Evolutionary conservation across 169 alveolate genomes (phyloP).

Genomic region (Eimeria sp.): DNA sequence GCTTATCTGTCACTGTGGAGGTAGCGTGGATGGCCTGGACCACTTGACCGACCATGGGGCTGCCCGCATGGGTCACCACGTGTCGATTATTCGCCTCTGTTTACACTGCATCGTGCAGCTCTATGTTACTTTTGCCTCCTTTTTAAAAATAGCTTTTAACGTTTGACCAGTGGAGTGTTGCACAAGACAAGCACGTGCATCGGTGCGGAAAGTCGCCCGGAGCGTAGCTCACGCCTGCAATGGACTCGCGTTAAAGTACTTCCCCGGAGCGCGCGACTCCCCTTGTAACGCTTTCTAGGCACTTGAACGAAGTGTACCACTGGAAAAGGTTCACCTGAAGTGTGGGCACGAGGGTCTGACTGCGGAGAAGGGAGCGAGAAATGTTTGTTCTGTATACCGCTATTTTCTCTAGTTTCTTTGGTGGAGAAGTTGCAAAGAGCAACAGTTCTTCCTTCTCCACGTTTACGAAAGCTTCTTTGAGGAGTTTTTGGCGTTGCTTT

Average conservation of each 20-base stretch:
- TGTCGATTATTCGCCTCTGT: not conserved
- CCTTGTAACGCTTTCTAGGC: not conserved
- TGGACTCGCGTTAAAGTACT: not conserved
- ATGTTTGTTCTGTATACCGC: not conserved
- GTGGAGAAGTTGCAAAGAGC: not conserved
- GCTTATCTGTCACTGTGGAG: not conserved
- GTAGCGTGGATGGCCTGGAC: constrained; percentile 36
- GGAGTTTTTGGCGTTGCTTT: not conserved
- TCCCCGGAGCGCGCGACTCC: not conserved
- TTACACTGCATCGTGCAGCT: not conserved
- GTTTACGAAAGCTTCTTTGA: not conserved
- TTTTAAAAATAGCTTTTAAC: not conserved
- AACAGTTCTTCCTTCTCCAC: not conserved
- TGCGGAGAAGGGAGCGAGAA: not conserved
- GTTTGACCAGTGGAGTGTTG: not conserved
- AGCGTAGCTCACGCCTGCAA: not conserved
- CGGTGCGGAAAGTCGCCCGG: not conserved
- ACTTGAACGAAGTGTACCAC: not conserved
- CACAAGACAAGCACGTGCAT: not conserved
- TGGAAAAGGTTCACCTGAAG: not conserved
- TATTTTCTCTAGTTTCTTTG: not conserved
- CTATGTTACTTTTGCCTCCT: not conserved
- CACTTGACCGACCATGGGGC: constrained; percentile 47
- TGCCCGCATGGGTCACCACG: constrained; percentile 43
- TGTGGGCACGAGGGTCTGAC: not conserved